These are phyloP conservation scores for Murraya paniculata DNA, from an alignment of 345 rosid species.

Conservation along the genomic window DNA sequence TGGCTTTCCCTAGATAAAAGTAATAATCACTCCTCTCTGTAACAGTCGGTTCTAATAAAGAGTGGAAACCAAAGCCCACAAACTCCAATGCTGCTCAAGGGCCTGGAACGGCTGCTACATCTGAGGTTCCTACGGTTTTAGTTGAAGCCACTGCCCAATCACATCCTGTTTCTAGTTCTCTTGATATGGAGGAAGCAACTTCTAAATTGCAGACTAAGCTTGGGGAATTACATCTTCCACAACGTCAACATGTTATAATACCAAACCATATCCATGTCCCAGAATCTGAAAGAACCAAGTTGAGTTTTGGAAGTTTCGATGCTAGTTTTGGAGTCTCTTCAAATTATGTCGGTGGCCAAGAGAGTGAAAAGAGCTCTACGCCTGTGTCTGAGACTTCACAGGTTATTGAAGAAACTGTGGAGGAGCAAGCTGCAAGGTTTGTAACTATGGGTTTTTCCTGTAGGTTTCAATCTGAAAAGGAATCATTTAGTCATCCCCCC, in stretches of 20 bases:
- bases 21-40: slow-evolving; percentile 22
- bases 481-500: background rate
- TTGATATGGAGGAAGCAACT: slow-evolving; percentile 56
- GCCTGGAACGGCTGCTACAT: slow-evolving; percentile 46
- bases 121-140: slow-evolving; percentile 40
- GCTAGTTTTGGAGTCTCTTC: slow-evolving; percentile 60
- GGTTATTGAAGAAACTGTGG: slow-evolving; percentile 51
- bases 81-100: slow-evolving; percentile 44
- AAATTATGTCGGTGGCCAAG: slow-evolving; percentile 35
- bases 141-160: slow-evolving; percentile 43
- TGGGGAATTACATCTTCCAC: slow-evolving; percentile 68
- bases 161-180: slow-evolving; percentile 35
- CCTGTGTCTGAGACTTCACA: slow-evolving; percentile 61
- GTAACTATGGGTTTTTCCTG: slow-evolving; percentile 13
- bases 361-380: slow-evolving; percentile 66
- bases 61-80: slow-evolving; percentile 90
- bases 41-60: slow-evolving; percentile 62
- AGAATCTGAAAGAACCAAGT: slow-evolving; percentile 79
- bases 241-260: slow-evolving; percentile 84
- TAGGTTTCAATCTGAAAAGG: slow-evolving; percentile 2
- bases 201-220: slow-evolving; percentile 68
- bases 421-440: slow-evolving; percentile 61
- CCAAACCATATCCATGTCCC: slow-evolving; percentile 92
- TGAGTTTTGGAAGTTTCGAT: slow-evolving; percentile 96
- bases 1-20: slow-evolving; percentile 12